Percentiles rank a stretch among this genome's conserved stretches.
Evolutionary conservation across 352 stramenopile genomes (phyloP).

Genomic region (Phytophthora sp.): DNA sequence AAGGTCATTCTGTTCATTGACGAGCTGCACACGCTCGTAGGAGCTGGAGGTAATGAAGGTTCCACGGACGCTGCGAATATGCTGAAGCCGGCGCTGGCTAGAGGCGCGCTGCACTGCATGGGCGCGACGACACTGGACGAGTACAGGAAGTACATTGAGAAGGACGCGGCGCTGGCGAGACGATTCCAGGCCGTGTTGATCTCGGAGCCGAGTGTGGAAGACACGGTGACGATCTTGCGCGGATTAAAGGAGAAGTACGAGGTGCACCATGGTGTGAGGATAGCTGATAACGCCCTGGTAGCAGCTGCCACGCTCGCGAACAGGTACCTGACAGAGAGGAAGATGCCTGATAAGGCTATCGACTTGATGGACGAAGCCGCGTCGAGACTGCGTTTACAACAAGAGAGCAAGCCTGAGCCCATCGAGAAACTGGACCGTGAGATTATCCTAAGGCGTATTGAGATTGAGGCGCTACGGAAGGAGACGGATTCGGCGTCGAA

Average conservation of each 20-base stretch:
- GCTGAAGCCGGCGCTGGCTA: constrained; percentile 94
- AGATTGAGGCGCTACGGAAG: constrained; percentile 83
- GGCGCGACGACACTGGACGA: constrained; percentile 95
- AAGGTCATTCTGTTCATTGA: constrained; percentile 97
- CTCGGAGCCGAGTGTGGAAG: constrained; percentile 93
- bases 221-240: constrained; percentile 96
- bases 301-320: constrained; percentile 94
- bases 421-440: constrained; percentile 86
- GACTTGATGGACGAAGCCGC: constrained; percentile 96
- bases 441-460: constrained; percentile 80
- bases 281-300: constrained; percentile 94
- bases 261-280: constrained; percentile 96
- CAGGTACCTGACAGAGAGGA: constrained; percentile 91
- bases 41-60: constrained; percentile 88
- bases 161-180: constrained; percentile 96
- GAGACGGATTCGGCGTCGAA: constrained; percentile 79
- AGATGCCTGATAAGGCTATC: constrained; percentile 97
- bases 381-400: constrained; percentile 77
- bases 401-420: constrained; percentile 84
- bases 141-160: constrained; percentile 97
- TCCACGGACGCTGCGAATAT: constrained; percentile 94
- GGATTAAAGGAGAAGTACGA: constrained; percentile 98
- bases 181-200: constrained; percentile 98
- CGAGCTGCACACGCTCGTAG: constrained; percentile 94
- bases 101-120: constrained; percentile 92